Conservation (phyloP, 208 protist species). For the Leishmania amazonensis region DNA sequence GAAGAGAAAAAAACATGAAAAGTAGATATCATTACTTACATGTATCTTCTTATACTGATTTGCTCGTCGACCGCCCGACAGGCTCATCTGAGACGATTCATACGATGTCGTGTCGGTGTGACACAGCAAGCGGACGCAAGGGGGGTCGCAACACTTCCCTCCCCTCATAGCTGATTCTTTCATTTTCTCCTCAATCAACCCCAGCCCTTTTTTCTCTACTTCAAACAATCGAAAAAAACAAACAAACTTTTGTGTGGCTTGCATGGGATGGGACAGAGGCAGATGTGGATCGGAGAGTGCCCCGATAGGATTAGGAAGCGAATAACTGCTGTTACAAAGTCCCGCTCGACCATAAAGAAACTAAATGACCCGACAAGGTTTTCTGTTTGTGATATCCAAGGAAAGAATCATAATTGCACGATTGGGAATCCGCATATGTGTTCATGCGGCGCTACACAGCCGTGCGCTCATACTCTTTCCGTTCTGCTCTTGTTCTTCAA, state of each 20-base stretch:
- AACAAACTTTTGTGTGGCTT: background rate
- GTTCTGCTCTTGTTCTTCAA: conserved; percentile 55
- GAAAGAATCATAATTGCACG: conserved; percentile 40
- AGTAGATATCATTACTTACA: background rate
- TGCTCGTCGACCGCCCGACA: background rate
- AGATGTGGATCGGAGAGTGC: conserved; percentile 19
- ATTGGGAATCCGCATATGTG: conserved; percentile 68
- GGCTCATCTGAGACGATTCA: background rate
- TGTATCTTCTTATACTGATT: background rate
- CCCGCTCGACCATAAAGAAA: background rate
- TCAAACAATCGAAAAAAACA: background rate
- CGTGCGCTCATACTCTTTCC: conserved; percentile 73
- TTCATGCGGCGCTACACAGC: conserved; percentile 48
- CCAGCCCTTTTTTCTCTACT: background rate
- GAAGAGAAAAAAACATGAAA: conserved; percentile 5
- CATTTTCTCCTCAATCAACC: background rate
- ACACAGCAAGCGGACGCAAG: background rate
- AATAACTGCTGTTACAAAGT: background rate
- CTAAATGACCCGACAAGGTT: conserved; percentile 41
- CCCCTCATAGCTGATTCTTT: background rate
- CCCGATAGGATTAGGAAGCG: conserved; percentile 15
- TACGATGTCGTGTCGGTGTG: background rate
- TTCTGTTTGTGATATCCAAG: conserved; percentile 31
- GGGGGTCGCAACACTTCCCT: background rate
- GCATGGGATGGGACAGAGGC: background rate